Conservation (phyloP, 176 grass and related monocot species). For the Themeda triandra region DNA sequence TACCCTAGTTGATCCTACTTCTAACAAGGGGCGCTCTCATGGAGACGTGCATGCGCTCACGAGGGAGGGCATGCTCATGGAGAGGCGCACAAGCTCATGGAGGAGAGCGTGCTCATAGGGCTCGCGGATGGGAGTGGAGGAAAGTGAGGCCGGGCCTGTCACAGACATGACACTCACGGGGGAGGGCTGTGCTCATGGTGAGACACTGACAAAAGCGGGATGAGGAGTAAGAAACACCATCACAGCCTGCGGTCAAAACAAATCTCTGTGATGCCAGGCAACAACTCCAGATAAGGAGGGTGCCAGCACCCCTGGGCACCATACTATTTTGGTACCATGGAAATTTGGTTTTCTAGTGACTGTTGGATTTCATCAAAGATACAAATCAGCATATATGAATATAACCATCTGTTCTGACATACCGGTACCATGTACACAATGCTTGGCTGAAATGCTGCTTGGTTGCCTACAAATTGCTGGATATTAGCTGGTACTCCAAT, state of each 20-base stretch:
- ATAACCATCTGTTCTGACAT: conserved; percentile 27
- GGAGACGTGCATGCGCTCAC: neutral
- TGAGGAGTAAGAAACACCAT: neutral
- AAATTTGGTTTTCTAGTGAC: conserved; percentile 14
- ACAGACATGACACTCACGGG: neutral
- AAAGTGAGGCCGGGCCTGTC: neutral
- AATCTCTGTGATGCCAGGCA: neutral
- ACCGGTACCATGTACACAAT: conserved; percentile 99
- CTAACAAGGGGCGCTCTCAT: neutral
- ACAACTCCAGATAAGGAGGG: neutral
- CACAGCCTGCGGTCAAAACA: neutral
- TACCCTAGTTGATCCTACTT: no score
- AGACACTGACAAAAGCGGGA: neutral
- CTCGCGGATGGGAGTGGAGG: neutral
- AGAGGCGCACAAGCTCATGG: neutral
- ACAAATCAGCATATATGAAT: neutral
- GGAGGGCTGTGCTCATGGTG: neutral
- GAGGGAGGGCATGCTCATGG: neutral
- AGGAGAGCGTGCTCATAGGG: neutral
- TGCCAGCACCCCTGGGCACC: neutral
- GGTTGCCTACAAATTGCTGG: conserved; percentile 61
- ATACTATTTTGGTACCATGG: neutral
- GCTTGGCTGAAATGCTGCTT: conserved; percentile 66
- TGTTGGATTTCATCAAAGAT: neutral
- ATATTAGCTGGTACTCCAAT: conserved; percentile 64